Evolutionary conservation across 2,329 filamentous ascomycete species (phyloP).

Genomic region (Sporothrix luriei): DNA sequence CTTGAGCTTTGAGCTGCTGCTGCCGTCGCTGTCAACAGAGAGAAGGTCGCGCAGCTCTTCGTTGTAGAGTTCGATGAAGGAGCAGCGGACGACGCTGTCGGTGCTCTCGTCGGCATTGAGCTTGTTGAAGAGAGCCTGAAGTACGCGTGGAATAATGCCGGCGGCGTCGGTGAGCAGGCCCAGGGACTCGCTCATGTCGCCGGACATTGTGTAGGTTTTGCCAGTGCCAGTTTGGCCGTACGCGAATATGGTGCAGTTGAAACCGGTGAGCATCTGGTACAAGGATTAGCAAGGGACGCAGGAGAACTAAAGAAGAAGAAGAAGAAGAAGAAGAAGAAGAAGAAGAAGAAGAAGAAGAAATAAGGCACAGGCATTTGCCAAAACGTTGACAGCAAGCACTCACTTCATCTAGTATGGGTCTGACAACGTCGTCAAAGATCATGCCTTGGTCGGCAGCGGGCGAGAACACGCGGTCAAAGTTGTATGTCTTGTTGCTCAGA

Average conservation of each 20-base stretch:
- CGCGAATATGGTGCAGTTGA: constrained; percentile 98
- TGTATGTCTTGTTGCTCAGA: constrained; percentile 92
- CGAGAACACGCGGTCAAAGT: constrained; percentile 96
- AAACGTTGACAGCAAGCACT: not conserved
- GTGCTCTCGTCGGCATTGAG: constrained; percentile 70
- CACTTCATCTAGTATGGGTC: constrained; percentile 90
- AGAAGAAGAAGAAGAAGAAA: too few relatives aligned
- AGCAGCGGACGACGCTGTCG: constrained; percentile 93
- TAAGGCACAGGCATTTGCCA: not conserved
- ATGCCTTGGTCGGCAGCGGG: constrained; percentile 90
- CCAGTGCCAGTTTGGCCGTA: constrained; percentile 98
- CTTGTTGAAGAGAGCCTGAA: constrained; percentile 84
- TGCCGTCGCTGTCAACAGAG: constrained; percentile 68
- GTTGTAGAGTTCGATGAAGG: constrained; percentile 98
- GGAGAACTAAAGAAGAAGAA: too few relatives aligned
- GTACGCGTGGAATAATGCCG: constrained; percentile 89
- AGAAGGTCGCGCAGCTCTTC: constrained; percentile 92
- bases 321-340: too few relatives aligned
- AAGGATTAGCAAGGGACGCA: not conserved
- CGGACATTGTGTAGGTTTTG: constrained; percentile 99
- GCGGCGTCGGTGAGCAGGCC: constrained; percentile 88
- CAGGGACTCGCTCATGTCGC: constrained; percentile 86
- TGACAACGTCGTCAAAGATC: constrained; percentile 93
- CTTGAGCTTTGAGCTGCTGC: constrained; percentile 68
- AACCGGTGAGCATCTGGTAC: constrained; percentile 81